These are phyloP conservation scores for Chrysochromulina parva DNA, from an alignment of 78 protist species.

Conservation along the genomic window DNA sequence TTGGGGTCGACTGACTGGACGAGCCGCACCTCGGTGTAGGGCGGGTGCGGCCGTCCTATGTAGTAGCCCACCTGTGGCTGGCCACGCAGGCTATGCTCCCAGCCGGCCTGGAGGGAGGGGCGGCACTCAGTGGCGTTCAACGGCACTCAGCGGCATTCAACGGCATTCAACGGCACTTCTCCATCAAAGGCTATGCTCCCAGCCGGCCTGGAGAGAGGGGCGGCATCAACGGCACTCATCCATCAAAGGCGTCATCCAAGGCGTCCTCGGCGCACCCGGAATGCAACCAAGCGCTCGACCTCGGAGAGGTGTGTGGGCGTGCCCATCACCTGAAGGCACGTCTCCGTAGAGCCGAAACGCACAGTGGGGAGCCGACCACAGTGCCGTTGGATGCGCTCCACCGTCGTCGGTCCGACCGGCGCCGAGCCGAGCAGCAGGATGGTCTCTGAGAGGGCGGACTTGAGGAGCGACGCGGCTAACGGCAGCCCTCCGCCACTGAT, in stretches of 20 bases:
- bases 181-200: too few species aligned
- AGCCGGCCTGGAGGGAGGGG: too few species aligned
- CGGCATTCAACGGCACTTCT: too few species aligned
- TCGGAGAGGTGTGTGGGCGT: not conserved
- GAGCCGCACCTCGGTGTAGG: not conserved
- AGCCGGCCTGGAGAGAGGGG: too few species aligned
- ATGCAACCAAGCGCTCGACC: too few species aligned
- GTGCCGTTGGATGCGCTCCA: not conserved
- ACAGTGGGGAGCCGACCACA: not conserved
- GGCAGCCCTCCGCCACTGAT: not conserved
- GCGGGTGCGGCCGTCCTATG: slow-evolving; percentile 12
- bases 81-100: too few species aligned
- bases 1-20: not conserved
- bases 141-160: too few species aligned
- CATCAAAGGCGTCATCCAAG: too few species aligned
- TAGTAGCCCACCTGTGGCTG: not conserved
- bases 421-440: slow-evolving; percentile 20
- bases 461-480: not conserved
- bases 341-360: slow-evolving; percentile 24
- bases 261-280: too few species aligned
- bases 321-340: slow-evolving; percentile 5
- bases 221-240: too few species aligned
- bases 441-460: not conserved
- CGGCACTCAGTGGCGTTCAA: too few species aligned
- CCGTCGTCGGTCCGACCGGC: slow-evolving; percentile 26